Conservation (phyloP, 805 yeast species). For the Lachancea dasiensis region DNA sequence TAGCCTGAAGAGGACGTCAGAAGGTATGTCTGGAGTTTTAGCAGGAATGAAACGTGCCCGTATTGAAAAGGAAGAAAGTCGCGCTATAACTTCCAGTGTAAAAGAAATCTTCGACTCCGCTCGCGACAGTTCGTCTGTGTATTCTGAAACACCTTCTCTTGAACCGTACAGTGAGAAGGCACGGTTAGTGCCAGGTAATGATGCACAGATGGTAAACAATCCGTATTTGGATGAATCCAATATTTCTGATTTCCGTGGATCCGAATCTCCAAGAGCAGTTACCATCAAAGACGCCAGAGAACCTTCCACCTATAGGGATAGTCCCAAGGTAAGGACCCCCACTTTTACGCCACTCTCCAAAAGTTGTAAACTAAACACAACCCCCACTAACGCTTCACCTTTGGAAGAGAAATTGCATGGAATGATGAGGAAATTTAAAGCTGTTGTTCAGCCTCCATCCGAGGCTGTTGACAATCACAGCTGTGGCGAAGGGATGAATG, state of each 20-base stretch:
- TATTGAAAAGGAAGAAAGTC: background rate
- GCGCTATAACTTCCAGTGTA: background rate
- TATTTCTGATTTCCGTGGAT: background rate
- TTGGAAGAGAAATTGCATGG: conserved; percentile 4
- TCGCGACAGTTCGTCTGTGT: conserved; percentile 5
- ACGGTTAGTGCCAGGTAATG: background rate
- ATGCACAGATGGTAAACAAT: background rate
- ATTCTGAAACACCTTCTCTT: conserved; percentile 3
- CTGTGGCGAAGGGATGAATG: background rate
- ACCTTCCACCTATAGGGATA: background rate
- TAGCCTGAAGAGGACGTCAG: conserved; percentile 3
- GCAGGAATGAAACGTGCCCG: conserved; percentile 2
- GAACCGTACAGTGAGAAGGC: conserved; percentile 2
- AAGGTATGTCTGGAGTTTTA: background rate
- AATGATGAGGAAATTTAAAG: conserved; percentile 2
- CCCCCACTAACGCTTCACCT: background rate
- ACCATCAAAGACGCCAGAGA: background rate
- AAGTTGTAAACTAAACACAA: too few relatives aligned
- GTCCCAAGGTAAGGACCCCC: background rate
- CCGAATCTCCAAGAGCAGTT: background rate
- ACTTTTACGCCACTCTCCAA: background rate
- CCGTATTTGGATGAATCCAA: background rate
- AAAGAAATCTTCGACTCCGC: background rate
- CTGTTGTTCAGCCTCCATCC: conserved; percentile 1
- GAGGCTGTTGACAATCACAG: background rate